These are phyloP conservation scores for Fistulina hepatica DNA, from an alignment of 1,284 basidiomycete genomes.

Conservation along the genomic window DNA sequence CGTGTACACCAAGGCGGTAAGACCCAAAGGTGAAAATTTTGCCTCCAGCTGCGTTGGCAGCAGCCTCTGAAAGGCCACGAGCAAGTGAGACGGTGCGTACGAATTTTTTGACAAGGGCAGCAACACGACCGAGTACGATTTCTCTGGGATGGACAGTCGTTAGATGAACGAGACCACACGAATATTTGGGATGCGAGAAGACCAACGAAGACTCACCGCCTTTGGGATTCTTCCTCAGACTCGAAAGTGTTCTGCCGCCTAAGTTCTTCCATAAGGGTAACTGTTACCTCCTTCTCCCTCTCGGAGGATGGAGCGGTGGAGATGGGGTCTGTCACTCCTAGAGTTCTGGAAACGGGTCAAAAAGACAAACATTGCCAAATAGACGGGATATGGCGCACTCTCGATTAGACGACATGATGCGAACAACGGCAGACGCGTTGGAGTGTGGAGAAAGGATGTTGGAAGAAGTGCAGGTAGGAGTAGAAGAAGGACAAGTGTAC, in stretches of 20 bases:
- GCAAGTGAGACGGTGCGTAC: conserved; percentile 77
- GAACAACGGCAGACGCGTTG: no score
- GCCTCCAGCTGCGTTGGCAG: conserved; percentile 82
- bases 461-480: no score
- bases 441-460: no score
- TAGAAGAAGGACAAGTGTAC: no score
- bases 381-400: no score
- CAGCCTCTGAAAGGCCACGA: conserved; percentile 77
- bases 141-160: conserved; percentile 49
- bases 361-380: no score
- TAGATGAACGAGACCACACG: background rate
- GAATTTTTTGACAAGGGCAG: conserved; percentile 89
- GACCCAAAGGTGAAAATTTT: conserved; percentile 99
- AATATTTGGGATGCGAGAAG: conserved; percentile 8
- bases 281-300: conserved; percentile 70
- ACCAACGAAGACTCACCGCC: conserved; percentile 53
- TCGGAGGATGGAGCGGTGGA: conserved; percentile 64
- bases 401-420: no score
- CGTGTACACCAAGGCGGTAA: conserved; percentile 93
- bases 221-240: conserved; percentile 78
- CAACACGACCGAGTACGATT: conserved; percentile 83
- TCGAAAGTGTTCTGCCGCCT: conserved; percentile 83
- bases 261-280: conserved; percentile 83
- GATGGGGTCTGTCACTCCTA: conserved; percentile 87
- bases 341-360: conserved; percentile 35